Base-by-base conservation (phyloP, 768 basidiomycete genomes). In the Boletus rufocinnamomeus region DNA sequence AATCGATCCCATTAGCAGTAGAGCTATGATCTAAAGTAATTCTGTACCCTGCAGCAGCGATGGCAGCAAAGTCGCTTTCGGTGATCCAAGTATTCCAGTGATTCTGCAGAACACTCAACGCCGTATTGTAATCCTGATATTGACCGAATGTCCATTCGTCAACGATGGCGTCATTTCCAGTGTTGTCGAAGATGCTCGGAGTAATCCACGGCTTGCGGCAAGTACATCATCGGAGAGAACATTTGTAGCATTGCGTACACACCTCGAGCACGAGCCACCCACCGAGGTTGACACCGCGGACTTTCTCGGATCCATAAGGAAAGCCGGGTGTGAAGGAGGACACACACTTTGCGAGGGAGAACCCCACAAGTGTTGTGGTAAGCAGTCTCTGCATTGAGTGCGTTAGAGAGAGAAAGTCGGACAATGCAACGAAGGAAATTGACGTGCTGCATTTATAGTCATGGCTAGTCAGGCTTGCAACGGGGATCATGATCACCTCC, bases 1-100 rank as follows among this genome's bases (percentile, higher is more conserved):
- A 50, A 54, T 52, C 27, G 60, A 47, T 41, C n/a, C 51, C 38
- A 55, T 54, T 28, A 55, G 43, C 30, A 53, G n/a, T 34, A 32
- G 47, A 6, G 27, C 2, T 3, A 6, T 6, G 34, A 52, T 14
- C 28, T 19, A 35, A 47, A 37, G 14, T 28, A 25, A 55, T 54
- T 21, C 73, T 21, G 25, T 69, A 89, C 89, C 89, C 89, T 7
- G 91, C 90, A 45, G 81, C 84, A 52, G 87, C 84, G 58, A 93
- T 93, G 47, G 77, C 82, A 34, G 74, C 72, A 68, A 95, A 91
- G 72, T 98, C 95, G 21, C 78, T 68, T 67, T 94, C 88, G 1
- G 87, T 91, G 63, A 98, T 93, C 84, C 85, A 95, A 1, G 86
- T 86, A 62, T 89, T 72, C 91, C 91, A 93, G 69, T 93, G 92